phyloP scores from a whole-genome alignment of 768 basidiomycete genomes.

The Dioszegia hungarica region DNA sequence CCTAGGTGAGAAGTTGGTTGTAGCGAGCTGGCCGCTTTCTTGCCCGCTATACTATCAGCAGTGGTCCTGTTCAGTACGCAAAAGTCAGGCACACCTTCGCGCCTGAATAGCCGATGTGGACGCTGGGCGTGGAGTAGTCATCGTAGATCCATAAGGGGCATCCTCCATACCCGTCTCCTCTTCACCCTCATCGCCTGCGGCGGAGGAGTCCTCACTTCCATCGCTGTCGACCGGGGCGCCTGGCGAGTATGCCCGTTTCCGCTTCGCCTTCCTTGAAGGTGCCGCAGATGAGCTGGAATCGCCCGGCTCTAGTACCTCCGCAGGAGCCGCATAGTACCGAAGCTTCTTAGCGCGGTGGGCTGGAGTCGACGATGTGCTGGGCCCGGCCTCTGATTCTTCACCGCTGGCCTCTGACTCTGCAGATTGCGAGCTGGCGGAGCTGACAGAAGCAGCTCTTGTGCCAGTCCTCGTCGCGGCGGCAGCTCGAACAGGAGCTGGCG shows the following conservation, averaged over 20 bases:
- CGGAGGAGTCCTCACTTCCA: constrained; percentile 11
- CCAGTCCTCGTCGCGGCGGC: too few species aligned
- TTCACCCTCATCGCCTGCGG: constrained; percentile 10
- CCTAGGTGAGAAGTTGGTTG: constrained; percentile 10
- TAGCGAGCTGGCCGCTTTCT: not conserved
- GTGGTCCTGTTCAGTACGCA: not conserved
- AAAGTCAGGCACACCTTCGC: not conserved
- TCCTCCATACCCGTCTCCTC: not conserved
- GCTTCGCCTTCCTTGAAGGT: not conserved
- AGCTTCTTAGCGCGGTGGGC: not conserved
- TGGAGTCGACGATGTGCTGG: too few species aligned
- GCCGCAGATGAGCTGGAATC: not conserved
- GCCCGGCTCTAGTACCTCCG: not conserved
- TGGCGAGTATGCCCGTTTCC: constrained; percentile 11
- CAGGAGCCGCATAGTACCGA: constrained; percentile 1
- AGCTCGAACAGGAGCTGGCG: not conserved
- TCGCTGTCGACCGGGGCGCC: constrained; percentile 11
- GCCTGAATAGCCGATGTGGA: too few species aligned
- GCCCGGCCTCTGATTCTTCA: not conserved
- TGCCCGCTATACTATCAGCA: not conserved
- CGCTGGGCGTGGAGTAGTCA: too few species aligned
- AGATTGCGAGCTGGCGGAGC: not conserved
- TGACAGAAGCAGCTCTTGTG: not conserved
- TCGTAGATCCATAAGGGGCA: not conserved
- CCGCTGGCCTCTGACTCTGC: too few species aligned